Conservation (phyloP, 2,329 filamentous ascomycete genomes). For the Arthrobotrys megalospora region DNA sequence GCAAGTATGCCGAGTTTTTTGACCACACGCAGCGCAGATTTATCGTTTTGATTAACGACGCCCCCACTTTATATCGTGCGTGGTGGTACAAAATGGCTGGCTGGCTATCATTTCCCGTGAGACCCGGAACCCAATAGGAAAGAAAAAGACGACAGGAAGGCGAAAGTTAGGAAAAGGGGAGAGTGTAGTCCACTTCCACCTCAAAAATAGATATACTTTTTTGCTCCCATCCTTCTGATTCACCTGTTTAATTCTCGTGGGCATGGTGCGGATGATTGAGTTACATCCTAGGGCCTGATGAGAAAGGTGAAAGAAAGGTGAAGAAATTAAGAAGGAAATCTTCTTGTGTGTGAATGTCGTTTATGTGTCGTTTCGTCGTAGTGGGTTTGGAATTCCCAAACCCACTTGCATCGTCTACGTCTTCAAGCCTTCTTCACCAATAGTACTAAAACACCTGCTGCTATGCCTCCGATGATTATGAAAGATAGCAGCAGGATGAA, state of each 20-base stretch:
- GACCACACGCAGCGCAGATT: neutral
- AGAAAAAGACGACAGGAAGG: neutral
- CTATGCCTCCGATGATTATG: conserved; percentile 52
- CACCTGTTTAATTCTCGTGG: conserved; percentile 16
- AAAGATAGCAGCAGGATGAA: conserved; percentile 50
- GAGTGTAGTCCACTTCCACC: neutral
- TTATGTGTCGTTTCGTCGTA: conserved; percentile 17
- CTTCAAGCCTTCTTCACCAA: conserved; percentile 47
- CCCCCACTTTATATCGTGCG: neutral
- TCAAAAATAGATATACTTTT: neutral
- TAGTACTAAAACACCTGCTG: conserved; percentile 45
- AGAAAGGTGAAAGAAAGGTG: neutral
- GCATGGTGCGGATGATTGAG: neutral
- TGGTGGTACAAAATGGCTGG: conserved; percentile 17
- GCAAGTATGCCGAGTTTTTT: neutral
- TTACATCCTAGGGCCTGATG: neutral
- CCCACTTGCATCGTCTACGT: neutral
- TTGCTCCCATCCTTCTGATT: conserved; percentile 2
- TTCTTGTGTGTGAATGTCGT: conserved; percentile 7
- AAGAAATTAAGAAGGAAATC: neutral
- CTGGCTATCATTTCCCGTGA: neutral
- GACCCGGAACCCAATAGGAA: neutral
- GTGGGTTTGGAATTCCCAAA: neutral
- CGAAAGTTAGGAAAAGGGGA: neutral
- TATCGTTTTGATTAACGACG: neutral